Percentiles rank a stretch among this genome's conserved stretches.
phyloP scores from a whole-genome alignment of 441 rosid species.

The Adansonia gregorii region DNA sequence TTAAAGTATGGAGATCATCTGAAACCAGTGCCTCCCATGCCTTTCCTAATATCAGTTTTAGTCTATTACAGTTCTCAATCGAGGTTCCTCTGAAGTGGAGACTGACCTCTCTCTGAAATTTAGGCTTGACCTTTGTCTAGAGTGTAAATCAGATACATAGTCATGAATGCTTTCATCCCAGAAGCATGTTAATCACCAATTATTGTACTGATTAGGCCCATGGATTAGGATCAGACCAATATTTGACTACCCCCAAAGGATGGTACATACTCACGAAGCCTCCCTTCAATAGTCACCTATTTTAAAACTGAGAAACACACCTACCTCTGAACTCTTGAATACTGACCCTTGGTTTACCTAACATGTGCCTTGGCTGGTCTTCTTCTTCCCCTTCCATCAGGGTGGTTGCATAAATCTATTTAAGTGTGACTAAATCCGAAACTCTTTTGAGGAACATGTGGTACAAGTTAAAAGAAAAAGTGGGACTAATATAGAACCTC shows the following conservation, averaged over 20 bases:
- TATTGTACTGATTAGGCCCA: not conserved
- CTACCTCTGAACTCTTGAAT: conserved; percentile 12
- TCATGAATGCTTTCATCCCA: conserved; percentile 13
- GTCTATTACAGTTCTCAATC: not conserved
- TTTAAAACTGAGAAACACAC: not conserved
- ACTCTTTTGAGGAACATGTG: not conserved
- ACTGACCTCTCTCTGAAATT: not conserved
- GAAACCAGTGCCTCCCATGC: not conserved
- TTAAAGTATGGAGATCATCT: not conserved
- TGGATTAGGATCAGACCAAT: not conserved
- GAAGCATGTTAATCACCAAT: conserved; percentile 2
- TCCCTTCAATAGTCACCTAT: not conserved
- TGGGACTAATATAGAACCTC: not conserved
- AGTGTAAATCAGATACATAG: not conserved
- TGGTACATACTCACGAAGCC: not conserved
- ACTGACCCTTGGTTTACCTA: conserved; percentile 7
- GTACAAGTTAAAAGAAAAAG: not conserved
- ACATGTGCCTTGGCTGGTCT: not conserved
- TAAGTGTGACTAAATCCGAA: not conserved
- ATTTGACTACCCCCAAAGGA: conserved; percentile 4
- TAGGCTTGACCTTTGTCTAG: not conserved
- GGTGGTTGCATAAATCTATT: conserved; percentile 13
- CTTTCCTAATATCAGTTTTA: not conserved
- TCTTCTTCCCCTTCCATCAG: not conserved
- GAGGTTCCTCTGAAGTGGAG: not conserved